Conservation (phyloP, 805 yeast species). For the Candida lessepsii region DNA sequence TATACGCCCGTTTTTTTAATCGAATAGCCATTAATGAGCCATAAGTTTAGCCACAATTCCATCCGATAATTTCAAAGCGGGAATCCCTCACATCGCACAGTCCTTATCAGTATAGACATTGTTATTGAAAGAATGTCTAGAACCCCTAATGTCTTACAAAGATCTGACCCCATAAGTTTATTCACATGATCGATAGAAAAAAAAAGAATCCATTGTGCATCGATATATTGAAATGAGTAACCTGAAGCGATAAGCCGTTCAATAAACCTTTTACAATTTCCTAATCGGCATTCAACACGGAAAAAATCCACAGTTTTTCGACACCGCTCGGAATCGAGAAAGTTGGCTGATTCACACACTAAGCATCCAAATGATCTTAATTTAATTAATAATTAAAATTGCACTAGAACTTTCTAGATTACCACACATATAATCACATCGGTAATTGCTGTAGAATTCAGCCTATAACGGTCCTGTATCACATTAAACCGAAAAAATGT, state of each 20-base stretch:
- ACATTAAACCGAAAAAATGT: too few relatives aligned
- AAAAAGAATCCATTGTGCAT: too few relatives aligned
- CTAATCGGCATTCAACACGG: constrained; percentile 3
- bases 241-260: not conserved
- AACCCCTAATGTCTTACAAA: too few relatives aligned
- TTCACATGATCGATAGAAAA: too few relatives aligned
- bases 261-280: not conserved
- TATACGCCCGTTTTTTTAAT: not conserved
- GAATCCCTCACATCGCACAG: not conserved
- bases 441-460: not conserved
- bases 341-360: too few relatives aligned
- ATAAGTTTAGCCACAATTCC: constrained; percentile 2
- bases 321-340: constrained; percentile 5
- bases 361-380: too few relatives aligned
- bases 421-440: not conserved
- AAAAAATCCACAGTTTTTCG: constrained; percentile 6
- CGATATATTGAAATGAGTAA: not conserved
- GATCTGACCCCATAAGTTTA: too few relatives aligned
- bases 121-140: too few relatives aligned
- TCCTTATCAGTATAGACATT: too few relatives aligned
- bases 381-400: too few relatives aligned
- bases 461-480: too few relatives aligned
- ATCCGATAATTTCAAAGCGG: constrained; percentile 2
- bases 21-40: too few relatives aligned
- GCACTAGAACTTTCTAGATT: not conserved